Base-by-base conservation (phyloP, 1,284 basidiomycete species). In the Laetiporus sulphureus region DNA sequence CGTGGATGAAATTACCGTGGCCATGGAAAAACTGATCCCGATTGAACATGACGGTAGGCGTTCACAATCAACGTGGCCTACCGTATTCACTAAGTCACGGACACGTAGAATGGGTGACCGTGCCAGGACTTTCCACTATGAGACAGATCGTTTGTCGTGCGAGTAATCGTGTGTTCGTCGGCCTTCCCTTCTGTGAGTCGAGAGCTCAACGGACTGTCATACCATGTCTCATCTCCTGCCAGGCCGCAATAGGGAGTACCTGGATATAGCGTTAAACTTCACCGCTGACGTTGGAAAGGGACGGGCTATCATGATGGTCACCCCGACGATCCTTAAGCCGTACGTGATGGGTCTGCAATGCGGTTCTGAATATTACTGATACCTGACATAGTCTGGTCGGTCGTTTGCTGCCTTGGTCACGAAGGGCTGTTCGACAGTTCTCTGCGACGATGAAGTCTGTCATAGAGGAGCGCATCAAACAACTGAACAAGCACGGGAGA, bases 251-350 rank as follows among this genome's bases (percentile, higher is more conserved):
- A 51, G 57, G 2, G 69, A 68, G 5, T 72, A 61, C 41, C 49
- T 64, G 1, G 53, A 59, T 12, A 52, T 68, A 3, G 61, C 63
- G 32, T 59, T 68, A 18, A 43, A 62, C 5, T 69, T 65, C 42
- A 60, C 72, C 0, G 49, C 62, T 22, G 57, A 66, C 34, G 60
- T 70, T 16, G 48, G 63, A 5, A 57, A 54, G 11, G 52, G 53
- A 7, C 59, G 60, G 0, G 45, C 47, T 15, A 47, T 64, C 20
- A 57, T 73, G 16, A 61, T 52, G 21, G 20, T 59, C 8, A 62
- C 68, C 41, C 72, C 72, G 0, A 38, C 41, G 4, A 53, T 67
- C 36, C 35, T 73, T 23, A 63, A 64, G 45, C 62, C 64, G 71
- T 74, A 41, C n/a, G n/a, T n/a, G n/a, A n/a, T n/a, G n/a, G n/a